Evolutionary conservation across 2,329 filamentous ascomycete genomes (phyloP).

Genomic region (Calonectria pseudoturangicola): DNA sequence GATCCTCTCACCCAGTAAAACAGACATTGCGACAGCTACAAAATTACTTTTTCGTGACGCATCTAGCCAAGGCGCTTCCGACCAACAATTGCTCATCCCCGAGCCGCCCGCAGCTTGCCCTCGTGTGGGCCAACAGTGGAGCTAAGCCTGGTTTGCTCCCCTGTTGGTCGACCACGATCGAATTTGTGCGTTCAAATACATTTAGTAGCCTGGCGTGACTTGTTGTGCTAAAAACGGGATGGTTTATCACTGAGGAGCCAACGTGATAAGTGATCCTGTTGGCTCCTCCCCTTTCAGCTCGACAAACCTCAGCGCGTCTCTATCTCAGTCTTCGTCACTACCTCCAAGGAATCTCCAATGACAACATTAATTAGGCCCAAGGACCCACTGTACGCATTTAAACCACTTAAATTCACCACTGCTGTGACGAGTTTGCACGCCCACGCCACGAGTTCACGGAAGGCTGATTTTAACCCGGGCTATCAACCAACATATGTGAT

Average conservation of each 20-base stretch:
- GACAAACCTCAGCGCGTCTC: neutral
- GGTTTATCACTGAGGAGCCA: neutral
- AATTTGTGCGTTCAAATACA: neutral
- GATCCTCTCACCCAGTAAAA: too few relatives aligned
- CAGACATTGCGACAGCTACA: neutral
- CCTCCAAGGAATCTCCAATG: neutral
- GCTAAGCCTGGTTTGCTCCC: neutral
- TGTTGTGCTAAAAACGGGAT: neutral
- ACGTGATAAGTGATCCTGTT: neutral
- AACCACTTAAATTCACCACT: neutral
- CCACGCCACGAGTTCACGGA: neutral
- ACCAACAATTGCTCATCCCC: neutral
- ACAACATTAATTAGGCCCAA: neutral
- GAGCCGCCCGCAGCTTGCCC: neutral
- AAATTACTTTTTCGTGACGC: neutral
- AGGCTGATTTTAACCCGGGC: neutral
- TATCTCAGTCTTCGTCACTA: neutral
- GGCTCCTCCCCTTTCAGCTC: neutral
- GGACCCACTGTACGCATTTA: neutral
- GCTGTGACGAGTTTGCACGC: constrained; percentile 5
- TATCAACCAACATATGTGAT: constrained; percentile 6
- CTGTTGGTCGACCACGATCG: neutral
- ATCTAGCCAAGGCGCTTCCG: neutral
- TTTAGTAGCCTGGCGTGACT: neutral
- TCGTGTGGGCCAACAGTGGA: neutral